Evolutionary conservation across 305 asterid genomes (phyloP), one percentile per base, ranked within the genome.

Genomic region (Fraxinus dipetala): DNA sequence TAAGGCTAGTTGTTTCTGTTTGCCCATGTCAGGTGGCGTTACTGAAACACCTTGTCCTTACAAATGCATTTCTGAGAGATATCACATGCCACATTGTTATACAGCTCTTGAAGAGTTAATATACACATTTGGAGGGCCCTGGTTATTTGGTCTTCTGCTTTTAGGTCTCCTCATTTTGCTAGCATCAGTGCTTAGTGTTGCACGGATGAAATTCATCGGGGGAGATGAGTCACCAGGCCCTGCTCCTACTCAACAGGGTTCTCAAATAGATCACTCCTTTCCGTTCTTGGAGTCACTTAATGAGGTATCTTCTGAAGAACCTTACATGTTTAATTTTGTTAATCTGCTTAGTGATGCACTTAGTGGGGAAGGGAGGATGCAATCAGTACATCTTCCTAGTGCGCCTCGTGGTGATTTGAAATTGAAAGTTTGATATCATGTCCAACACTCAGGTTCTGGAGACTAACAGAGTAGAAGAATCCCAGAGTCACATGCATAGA

Each of bases 101-200:
- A 96, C 99, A 28, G 96, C 99, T 78, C 97, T 96, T 81, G 99
- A 95, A 82, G 98, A 95, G 89, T 86, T 96, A 87, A 90, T 96
- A 79, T 91, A 96, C 88, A 93, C 98, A 56, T 96, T 96, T 92
- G 99, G 99, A 65, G 99, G 99, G 77, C 99, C 98, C 81, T 96
- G 99, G 99, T 83, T 90, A 84, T 96, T 96, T 85, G 97, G 98
- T 82, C 91, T 93, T 83, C 93, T 96, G 83, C 96, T 96, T 76
- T 84, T 96, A 86, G 94, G 96, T 85, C 92, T 96, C 79, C 94
- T 96, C 75, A 85, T 96, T 86, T 88, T 95, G 84, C 94, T 96
- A 81, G 97, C 99, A 35, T 82, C 92, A 77, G 99, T 96, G 82
- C 89, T 96, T 20, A 96, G 99, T 88, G 99, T 96, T 82, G 99